Evolutionary conservation across 2,329 filamentous ascomycete genomes (phyloP).

Genomic region (Coleophoma eucalyptorum): DNA sequence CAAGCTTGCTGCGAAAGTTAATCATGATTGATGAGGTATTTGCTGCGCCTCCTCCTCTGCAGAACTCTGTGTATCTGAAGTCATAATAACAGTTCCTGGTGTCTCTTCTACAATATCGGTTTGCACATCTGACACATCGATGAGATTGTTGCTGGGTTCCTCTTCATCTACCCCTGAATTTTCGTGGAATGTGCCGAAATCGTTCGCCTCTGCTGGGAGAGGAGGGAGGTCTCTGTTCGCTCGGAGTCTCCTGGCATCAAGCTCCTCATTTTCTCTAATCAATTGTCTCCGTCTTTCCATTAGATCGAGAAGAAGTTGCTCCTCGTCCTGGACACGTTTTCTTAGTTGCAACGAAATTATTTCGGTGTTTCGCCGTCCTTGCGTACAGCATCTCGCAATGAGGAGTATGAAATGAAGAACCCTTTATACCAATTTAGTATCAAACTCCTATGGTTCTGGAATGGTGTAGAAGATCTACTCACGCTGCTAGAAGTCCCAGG

Average conservation of each 20-base stretch:
- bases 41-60: no score
- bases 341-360: background rate
- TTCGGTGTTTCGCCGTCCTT: background rate
- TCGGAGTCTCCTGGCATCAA: slow-evolving; percentile 3
- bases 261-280: slow-evolving; percentile 4
- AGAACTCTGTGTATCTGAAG: no score
- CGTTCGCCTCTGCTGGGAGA: background rate
- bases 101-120: no score
- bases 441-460: background rate
- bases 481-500: slow-evolving; percentile 10
- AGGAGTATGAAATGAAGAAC: slow-evolving; percentile 12
- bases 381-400: slow-evolving; percentile 8
- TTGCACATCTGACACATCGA: no score
- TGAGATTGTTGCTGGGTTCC: no score
- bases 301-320: slow-evolving; percentile 4
- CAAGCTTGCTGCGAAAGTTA: no score
- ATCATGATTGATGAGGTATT: no score
- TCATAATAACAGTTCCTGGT: no score
- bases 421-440: background rate
- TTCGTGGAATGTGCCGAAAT: background rate
- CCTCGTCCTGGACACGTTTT: slow-evolving; percentile 6
- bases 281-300: slow-evolving; percentile 6
- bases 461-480: background rate
- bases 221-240: slow-evolving; percentile 1
- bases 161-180: background rate